Evolutionary conservation across 768 basidiomycete species (phyloP).

Genomic region (Neoboletus brunneissimus): DNA sequence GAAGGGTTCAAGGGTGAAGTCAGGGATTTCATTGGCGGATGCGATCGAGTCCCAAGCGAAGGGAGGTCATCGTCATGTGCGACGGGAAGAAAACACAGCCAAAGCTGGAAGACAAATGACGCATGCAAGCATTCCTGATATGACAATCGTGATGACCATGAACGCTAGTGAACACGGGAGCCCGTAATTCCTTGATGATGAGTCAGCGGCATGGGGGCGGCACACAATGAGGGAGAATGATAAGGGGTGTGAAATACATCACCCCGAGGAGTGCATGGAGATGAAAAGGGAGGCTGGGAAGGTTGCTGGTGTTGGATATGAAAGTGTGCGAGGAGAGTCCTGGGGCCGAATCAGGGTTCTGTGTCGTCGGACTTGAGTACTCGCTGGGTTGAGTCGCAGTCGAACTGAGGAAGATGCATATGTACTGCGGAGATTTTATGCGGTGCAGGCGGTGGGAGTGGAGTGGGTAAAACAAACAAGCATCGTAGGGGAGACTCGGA

Average conservation of each 20-base stretch:
- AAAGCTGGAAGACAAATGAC: background rate
- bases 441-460: constrained; percentile 19
- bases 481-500: too few relatives aligned
- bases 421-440: constrained; percentile 25
- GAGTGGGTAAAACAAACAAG: background rate
- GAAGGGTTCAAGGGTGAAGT: constrained; percentile 3
- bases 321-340: background rate
- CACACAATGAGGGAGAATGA: constrained; percentile 1
- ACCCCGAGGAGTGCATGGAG: constrained; percentile 24
- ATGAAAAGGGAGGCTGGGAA: constrained; percentile 9
- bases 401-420: too few relatives aligned
- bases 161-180: constrained; percentile 13
- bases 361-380: background rate
- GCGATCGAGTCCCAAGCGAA: background rate
- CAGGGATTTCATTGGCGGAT: background rate
- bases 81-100: constrained; percentile 2
- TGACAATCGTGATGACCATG: constrained; percentile 3
- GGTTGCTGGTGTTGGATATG: background rate
- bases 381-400: constrained; percentile 10
- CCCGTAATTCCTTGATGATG: constrained; percentile 15
- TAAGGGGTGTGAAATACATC: constrained; percentile 12
- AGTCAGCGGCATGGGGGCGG: constrained; percentile 7
- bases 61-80: background rate
- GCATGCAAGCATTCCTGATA: constrained; percentile 15
- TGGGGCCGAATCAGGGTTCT: background rate